Percentiles rank a stretch among this genome's conserved stretches.
Evolutionary conservation across 2,329 filamentous ascomycete species (phyloP).

Genomic region (Periconia sp.): DNA sequence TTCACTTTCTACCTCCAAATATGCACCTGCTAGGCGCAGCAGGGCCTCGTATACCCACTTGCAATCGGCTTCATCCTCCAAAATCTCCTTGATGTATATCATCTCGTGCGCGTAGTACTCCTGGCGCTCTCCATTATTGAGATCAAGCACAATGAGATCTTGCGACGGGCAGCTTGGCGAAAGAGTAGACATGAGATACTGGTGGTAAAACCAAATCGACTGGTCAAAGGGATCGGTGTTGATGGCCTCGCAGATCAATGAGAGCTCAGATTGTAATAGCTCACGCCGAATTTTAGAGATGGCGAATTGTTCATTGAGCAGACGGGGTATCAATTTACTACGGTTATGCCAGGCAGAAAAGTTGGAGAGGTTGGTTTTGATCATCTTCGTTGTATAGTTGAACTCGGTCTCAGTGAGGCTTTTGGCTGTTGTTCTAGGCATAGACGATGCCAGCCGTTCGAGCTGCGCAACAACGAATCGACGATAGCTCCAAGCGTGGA

Average conservation of each 20-base stretch:
- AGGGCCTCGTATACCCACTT: constrained; percentile 93
- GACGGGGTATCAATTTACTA: constrained; percentile 77
- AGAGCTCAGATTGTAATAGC: constrained; percentile 80
- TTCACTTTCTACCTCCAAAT: constrained; percentile 55
- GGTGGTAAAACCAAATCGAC: constrained; percentile 96
- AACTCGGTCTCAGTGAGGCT: constrained; percentile 83
- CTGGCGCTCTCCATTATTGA: constrained; percentile 67
- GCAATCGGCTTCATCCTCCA: constrained; percentile 70
- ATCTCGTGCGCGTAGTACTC: constrained; percentile 74
- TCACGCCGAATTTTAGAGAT: constrained; percentile 66
- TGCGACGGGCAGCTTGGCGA: constrained; percentile 58
- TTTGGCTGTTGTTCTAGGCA: constrained; percentile 13
- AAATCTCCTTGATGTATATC: constrained; percentile 72
- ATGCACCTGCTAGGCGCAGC: constrained; percentile 74
- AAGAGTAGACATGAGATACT: constrained; percentile 75
- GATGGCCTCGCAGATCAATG: constrained; percentile 75
- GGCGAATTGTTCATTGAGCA: constrained; percentile 74
- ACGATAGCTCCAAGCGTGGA: constrained; percentile 95
- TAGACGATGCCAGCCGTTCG: constrained; percentile 59
- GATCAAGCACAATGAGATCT: constrained; percentile 67
- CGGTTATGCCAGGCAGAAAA: constrained; percentile 97
- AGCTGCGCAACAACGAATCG: constrained; percentile 78
- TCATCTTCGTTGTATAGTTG: constrained; percentile 89
- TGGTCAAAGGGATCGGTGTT: constrained; percentile 94
- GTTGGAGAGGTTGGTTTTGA: constrained; percentile 83